Percentiles rank a stretch among this genome's conserved stretches.
These are phyloP conservation scores for Candida methanosorbosa DNA, from an alignment of 805 yeast genomes.

Conservation along the genomic window DNA sequence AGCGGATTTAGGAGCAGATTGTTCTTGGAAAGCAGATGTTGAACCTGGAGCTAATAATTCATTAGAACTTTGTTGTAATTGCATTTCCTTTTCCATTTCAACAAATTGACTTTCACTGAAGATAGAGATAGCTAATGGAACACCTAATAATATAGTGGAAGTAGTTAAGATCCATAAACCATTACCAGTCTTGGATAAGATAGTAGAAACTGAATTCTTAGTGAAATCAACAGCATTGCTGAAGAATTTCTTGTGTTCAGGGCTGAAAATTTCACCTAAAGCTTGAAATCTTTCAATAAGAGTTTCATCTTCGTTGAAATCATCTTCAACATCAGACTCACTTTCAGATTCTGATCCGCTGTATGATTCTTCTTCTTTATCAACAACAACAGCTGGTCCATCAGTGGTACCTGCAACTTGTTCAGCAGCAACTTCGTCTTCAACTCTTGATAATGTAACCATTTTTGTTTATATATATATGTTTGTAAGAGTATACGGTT, in stretches of 20 bases:
- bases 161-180: conserved; percentile 83
- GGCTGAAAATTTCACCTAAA: conserved; percentile 85
- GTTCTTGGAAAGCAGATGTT: conserved; percentile 30
- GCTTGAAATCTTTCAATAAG: conserved; percentile 83
- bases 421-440: conserved; percentile 34
- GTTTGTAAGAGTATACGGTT: too few species aligned
- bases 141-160: conserved; percentile 78
- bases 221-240: conserved; percentile 12
- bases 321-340: conserved; percentile 48
- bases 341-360: conserved; percentile 26
- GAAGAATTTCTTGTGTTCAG: conserved; percentile 61
- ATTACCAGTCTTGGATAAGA: conserved; percentile 54
- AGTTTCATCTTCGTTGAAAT: conserved; percentile 79
- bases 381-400: too few species aligned
- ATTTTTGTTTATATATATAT: conserved; percentile 25
- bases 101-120: conserved; percentile 88
- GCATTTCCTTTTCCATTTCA: conserved; percentile 90
- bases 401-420: conserved; percentile 17
- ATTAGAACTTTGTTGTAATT: conserved; percentile 61
- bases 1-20: conserved; percentile 8
- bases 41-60: conserved; percentile 68
- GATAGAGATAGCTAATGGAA: conserved; percentile 84
- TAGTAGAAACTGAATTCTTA: conserved; percentile 22
- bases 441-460: conserved; percentile 72
- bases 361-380: conserved; percentile 26